These are phyloP conservation scores for Betula pendula DNA, from an alignment of 306 rosid species.

Conservation along the genomic window DNA sequence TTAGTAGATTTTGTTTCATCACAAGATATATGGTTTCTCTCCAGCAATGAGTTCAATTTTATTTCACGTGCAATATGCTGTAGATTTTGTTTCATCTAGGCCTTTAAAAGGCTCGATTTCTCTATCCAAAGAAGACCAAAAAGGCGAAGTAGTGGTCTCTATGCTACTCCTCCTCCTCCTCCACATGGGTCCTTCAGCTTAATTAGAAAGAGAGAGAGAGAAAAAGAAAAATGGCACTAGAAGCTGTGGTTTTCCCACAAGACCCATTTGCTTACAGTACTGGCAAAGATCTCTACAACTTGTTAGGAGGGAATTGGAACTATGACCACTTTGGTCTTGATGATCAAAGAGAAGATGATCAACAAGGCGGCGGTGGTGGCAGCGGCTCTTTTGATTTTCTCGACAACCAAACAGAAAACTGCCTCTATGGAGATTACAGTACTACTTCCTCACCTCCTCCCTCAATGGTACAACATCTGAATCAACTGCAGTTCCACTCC, in stretches of 20 bases:
- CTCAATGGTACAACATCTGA: constrained; percentile 41
- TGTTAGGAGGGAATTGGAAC: constrained; percentile 40
- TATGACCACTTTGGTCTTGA: constrained; percentile 28
- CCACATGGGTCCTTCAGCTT: background rate
- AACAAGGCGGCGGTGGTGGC: too few relatives aligned
- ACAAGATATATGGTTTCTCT: constrained; percentile 8
- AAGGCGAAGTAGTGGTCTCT: constrained; percentile 10
- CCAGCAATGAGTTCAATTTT: constrained; percentile 30
- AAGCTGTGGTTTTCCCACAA: constrained; percentile 73
- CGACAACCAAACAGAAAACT: constrained; percentile 53
- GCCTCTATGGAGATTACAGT: constrained; percentile 36
- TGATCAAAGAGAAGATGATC: constrained; percentile 29
- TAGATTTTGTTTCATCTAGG: constrained; percentile 32
- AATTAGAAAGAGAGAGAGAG: constrained; percentile 16
- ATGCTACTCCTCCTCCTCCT: background rate
- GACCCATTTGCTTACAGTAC: constrained; percentile 49
- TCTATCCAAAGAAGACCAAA: constrained; percentile 32
- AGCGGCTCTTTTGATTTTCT: constrained; percentile 43
- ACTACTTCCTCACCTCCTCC: constrained; percentile 46
- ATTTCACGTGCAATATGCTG: constrained; percentile 74
- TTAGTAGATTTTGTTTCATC: too few relatives aligned
- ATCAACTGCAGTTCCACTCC: constrained; percentile 39
- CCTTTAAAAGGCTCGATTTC: constrained; percentile 42
- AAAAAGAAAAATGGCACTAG: constrained; percentile 63
- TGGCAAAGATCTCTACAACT: constrained; percentile 57